A percentile compares a stretch with the other conserved stretches of the same genome.
Evolutionary conservation across 805 yeast species (phyloP).

Genomic region (Yamadazyma akitaensis): DNA sequence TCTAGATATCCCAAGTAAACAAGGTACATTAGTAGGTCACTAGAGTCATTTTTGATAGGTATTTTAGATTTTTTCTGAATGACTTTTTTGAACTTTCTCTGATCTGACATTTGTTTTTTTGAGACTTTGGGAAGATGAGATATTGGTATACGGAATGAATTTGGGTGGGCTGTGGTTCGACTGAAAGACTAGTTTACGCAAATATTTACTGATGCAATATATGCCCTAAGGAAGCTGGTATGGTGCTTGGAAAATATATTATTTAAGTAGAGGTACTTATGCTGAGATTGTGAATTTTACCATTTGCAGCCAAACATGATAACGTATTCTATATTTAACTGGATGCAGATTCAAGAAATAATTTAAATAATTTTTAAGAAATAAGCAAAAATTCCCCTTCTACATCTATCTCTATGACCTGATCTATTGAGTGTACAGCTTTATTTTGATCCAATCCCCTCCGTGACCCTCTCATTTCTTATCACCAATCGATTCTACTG

Average conservation of each 20-base stretch:
- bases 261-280: neutral
- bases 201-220: too few relatives aligned
- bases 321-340: too few relatives aligned
- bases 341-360: too few relatives aligned
- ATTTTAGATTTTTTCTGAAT: slow-evolving; percentile 10
- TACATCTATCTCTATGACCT: too few relatives aligned
- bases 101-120: slow-evolving; percentile 2
- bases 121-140: neutral
- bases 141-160: neutral
- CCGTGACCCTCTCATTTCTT: too few relatives aligned
- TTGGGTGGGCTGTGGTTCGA: too few relatives aligned
- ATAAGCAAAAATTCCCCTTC: too few relatives aligned
- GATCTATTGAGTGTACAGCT: neutral
- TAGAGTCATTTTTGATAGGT: slow-evolving; percentile 11
- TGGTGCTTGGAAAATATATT: too few relatives aligned
- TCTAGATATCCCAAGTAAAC: slow-evolving; percentile 12
- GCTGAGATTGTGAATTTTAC: neutral
- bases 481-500: neutral
- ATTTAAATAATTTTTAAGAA: too few relatives aligned
- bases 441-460: neutral
- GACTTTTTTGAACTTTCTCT: slow-evolving; percentile 10
- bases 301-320: neutral
- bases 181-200: too few relatives aligned
- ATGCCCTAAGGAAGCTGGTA: too few relatives aligned
- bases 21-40: slow-evolving; percentile 13